These are phyloP conservation scores for Onygenales sp. DNA, from an alignment of 2,329 filamentous ascomycete species.

Conservation along the genomic window DNA sequence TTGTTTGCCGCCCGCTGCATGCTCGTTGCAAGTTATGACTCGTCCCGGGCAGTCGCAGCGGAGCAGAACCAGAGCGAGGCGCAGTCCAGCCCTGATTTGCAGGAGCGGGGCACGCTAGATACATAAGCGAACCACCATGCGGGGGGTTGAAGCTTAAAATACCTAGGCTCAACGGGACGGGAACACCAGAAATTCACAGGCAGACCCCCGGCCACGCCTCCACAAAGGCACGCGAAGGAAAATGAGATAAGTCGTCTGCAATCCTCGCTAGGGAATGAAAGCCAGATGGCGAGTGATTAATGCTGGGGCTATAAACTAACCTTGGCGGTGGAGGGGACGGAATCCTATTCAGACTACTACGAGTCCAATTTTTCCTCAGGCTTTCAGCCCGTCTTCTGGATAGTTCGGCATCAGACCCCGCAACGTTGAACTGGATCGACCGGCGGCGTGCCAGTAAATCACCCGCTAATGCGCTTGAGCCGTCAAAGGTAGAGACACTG, in stretches of 20 bases:
- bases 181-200: neutral
- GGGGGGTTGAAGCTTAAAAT: neutral
- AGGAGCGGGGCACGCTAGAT: constrained; percentile 9
- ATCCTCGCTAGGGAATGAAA: neutral
- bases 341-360: constrained; percentile 14
- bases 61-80: neutral
- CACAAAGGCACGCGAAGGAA: no score
- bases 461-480: constrained; percentile 5
- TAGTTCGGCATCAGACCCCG: constrained; percentile 19
- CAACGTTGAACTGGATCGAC: constrained; percentile 32
- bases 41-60: neutral
- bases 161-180: neutral
- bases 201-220: no score
- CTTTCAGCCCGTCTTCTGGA: constrained; percentile 16
- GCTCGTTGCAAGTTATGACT: neutral
- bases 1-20: neutral
- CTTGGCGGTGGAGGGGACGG: constrained; percentile 33
- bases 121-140: constrained; percentile 2
- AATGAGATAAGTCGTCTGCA: no score
- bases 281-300: neutral
- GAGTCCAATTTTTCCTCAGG: constrained; percentile 16
- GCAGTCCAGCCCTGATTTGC: neutral
- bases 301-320: constrained; percentile 13
- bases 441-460: constrained; percentile 20
- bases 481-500: neutral